These are phyloP conservation scores for Dittrichia graveolens DNA, from an alignment of 129 eudicot genomes.

Conservation along the genomic window DNA sequence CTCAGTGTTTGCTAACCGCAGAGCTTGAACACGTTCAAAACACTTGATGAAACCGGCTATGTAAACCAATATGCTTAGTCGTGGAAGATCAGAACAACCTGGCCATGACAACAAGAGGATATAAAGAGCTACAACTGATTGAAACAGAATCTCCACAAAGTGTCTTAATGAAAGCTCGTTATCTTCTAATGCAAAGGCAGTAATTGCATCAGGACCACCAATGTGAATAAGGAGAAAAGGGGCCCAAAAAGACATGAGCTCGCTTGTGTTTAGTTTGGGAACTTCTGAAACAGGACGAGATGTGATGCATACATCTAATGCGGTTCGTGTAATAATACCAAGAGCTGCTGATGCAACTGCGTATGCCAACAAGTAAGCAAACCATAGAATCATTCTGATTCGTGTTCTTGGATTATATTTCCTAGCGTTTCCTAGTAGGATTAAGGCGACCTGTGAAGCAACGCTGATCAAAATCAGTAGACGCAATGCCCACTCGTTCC, in stretches of 20 bases:
- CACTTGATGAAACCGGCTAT: conserved; percentile 42
- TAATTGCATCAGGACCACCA: conserved; percentile 50
- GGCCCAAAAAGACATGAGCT: conserved; percentile 37
- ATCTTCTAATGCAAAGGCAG: conserved; percentile 49
- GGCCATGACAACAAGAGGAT: conserved; percentile 40
- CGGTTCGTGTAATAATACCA: conserved; percentile 36
- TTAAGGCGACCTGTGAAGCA: conserved; percentile 38
- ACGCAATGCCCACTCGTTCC: conserved; percentile 49
- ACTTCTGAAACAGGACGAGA: not conserved
- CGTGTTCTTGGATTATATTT: conserved; percentile 38
- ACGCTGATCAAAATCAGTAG: conserved; percentile 42
- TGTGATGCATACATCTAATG: conserved; percentile 32
- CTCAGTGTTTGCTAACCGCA: conserved; percentile 41
- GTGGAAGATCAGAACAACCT: conserved; percentile 19
- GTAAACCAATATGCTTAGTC: conserved; percentile 28
- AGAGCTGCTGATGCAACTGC: conserved; percentile 49
- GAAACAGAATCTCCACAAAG: conserved; percentile 31
- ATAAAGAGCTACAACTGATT: conserved; percentile 29
- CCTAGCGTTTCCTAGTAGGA: conserved; percentile 46
- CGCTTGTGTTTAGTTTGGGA: conserved; percentile 21
- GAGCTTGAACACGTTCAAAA: conserved; percentile 44
- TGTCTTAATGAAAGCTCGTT: conserved; percentile 53
- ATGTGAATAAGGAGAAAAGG: conserved; percentile 45
- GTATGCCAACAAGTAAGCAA: conserved; percentile 50
- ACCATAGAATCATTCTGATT: conserved; percentile 49